phyloP scores from a whole-genome alignment of 106 monocot species.

The Allium cepa region DNA sequence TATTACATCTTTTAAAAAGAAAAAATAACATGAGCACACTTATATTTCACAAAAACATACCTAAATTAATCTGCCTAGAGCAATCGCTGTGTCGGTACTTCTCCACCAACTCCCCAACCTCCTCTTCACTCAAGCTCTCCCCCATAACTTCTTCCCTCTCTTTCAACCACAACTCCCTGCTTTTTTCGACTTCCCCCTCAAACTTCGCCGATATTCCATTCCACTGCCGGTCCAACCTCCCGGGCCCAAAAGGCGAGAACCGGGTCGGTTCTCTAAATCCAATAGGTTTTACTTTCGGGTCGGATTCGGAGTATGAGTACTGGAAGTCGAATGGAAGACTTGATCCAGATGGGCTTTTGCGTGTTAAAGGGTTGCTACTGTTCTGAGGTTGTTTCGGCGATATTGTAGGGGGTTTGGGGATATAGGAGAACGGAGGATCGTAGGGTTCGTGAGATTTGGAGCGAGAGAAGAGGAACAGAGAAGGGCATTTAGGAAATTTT shows the following conservation, averaged over 20 bases:
- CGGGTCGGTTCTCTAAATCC: slow-evolving; percentile 77
- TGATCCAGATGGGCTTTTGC: slow-evolving; percentile 23
- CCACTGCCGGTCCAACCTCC: slow-evolving; percentile 76
- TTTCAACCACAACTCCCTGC: background rate
- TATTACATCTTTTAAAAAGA: too few species aligned
- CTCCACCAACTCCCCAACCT: slow-evolving; percentile 72
- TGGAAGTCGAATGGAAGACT: slow-evolving; percentile 91
- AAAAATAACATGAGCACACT: background rate
- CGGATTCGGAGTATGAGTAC: slow-evolving; percentile 85
- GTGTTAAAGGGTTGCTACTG: background rate
- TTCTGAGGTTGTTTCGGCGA: slow-evolving; percentile 13
- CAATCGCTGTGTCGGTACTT: slow-evolving; percentile 65
- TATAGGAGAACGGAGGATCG: background rate
- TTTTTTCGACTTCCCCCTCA: slow-evolving; percentile 1
- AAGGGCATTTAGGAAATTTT: too few species aligned
- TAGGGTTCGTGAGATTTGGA: slow-evolving; percentile 2
- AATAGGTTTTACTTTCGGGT: slow-evolving; percentile 44
- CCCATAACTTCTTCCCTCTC: slow-evolving; percentile 41
- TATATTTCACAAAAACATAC: slow-evolving; percentile 17
- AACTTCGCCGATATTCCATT: slow-evolving; percentile 51
- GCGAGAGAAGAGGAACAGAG: background rate
- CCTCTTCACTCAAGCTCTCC: slow-evolving; percentile 55
- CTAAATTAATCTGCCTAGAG: slow-evolving; percentile 77
- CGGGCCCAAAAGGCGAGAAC: slow-evolving; percentile 92
- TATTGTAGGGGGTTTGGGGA: slow-evolving; percentile 24